Evolutionary conservation across 179 eudicot genomes (phyloP).

Genomic region (Kewa caespitosa): DNA sequence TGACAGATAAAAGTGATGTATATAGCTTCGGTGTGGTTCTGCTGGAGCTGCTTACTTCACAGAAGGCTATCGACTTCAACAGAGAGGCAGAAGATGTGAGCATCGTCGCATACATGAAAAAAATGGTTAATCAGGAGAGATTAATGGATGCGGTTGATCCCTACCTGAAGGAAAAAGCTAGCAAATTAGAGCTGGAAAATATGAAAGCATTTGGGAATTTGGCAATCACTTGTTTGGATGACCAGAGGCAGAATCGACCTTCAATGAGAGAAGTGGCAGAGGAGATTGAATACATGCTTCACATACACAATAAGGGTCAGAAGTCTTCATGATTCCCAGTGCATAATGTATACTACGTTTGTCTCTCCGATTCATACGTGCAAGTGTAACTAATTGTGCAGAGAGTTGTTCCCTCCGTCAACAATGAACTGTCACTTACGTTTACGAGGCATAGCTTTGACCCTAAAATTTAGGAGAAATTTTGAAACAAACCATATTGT

Average conservation of each 20-base stretch:
- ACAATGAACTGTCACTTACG: too few species aligned
- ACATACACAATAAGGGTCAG: conserved; percentile 30
- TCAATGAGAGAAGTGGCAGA: conserved; percentile 45
- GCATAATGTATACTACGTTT: too few species aligned
- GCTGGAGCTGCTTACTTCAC: conserved; percentile 48
- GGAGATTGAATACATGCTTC: conserved; percentile 54
- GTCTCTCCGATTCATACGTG: too few species aligned
- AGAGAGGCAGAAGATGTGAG: conserved; percentile 48
- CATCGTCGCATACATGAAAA: conserved; percentile 40
- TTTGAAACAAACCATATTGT: too few species aligned
- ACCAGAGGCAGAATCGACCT: conserved; percentile 47
- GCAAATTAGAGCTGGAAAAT: conserved; percentile 22
- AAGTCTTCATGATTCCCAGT: too few species aligned
- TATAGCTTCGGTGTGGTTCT: conserved; percentile 65
- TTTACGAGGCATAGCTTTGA: too few species aligned
- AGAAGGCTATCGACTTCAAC: conserved; percentile 45
- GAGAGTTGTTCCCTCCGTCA: too few species aligned
- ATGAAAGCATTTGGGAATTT: conserved; percentile 31
- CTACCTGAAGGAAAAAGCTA: conserved; percentile 27
- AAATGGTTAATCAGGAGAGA: conserved; percentile 19
- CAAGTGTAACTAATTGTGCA: too few species aligned
- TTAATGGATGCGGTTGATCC: conserved; percentile 44
- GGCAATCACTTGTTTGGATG: conserved; percentile 46
- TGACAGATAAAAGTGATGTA: conserved; percentile 71
- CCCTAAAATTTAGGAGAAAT: too few species aligned